Evolutionary conservation across 83 land plant genomes (phyloP).

Genomic region (Thuja plicata): DNA sequence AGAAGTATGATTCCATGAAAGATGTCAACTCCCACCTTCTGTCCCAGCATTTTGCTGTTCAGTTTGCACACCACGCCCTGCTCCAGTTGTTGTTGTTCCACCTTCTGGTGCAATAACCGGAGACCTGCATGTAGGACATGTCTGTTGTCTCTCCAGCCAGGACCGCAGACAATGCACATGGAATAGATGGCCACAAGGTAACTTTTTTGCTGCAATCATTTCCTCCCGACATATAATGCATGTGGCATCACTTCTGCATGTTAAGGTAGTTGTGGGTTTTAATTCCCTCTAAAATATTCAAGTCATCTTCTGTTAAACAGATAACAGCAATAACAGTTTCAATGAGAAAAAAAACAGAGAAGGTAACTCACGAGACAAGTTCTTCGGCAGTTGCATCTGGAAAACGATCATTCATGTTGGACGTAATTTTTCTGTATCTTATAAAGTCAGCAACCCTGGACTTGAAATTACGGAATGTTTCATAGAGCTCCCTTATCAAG

Average conservation of each 20-base stretch:
- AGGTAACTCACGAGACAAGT: conserved; percentile 61
- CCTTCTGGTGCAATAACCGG: conserved; percentile 71
- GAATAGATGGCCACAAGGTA: conserved; percentile 86
- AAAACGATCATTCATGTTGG: conserved; percentile 98
- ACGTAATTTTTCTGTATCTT: conserved; percentile 87
- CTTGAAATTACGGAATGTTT: conserved; percentile 91
- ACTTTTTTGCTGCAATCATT: conserved; percentile 84
- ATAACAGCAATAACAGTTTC: conserved; percentile 6
- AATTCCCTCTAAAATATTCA: background rate
- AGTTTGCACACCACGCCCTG: conserved; percentile 31
- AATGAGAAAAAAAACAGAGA: background rate
- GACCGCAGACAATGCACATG: conserved; percentile 92
- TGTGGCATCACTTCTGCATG: conserved; percentile 83
- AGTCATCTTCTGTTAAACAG: background rate
- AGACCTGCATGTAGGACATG: conserved; percentile 90
- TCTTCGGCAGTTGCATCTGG: conserved; percentile 98
- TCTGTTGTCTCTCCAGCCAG: conserved; percentile 89
- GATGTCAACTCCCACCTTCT: conserved; percentile 17
- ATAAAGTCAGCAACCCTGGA: conserved; percentile 90
- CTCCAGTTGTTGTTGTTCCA: conserved; percentile 35
- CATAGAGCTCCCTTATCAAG: conserved; percentile 93
- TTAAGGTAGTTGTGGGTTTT: background rate
- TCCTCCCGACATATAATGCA: conserved; percentile 95
- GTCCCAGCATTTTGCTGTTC: conserved; percentile 46
- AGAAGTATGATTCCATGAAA: background rate